Evolutionary conservation across 805 yeast species (phyloP), one percentile per base, ranked within the genome.

Genomic region (Ogataea glucozyma): DNA sequence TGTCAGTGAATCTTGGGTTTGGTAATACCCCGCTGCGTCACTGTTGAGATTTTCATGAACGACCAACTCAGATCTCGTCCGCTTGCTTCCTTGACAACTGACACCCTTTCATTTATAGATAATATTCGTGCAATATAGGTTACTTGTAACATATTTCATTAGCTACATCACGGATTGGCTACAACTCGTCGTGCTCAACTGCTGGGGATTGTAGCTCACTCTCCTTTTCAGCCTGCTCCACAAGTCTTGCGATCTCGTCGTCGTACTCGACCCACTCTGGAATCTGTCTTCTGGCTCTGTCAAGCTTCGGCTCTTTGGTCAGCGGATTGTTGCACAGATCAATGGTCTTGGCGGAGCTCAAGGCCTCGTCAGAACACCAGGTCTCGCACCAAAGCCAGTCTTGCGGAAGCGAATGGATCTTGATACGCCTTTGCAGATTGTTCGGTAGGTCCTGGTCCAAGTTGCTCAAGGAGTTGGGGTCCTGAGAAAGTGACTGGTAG

Each of bases 331-430:
- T 85, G 65, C 96, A 88, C 47, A 88, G 66, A 56, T 88, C 96
- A 48, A 88, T 85, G 9, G 90, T 84, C 59, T 81, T 85, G 2
- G 96, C 96, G 0, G 67, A 65, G 41, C 60, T 60, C 44, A 83
- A 64, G 24, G 78, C 67, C 38, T 74, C 83, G 49, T 81, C 86
- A 22, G 81, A 72, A 61, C 96, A 86, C 96, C 96, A 88, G 0
- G 96, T 88, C 57, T 88, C 96, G 65, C 95, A 88, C 96, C 96
- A 88, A 27, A 87, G 67, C 95, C 95, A 88, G 33, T 86, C 90
- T 52, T 83, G 83, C 3, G 88, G 86, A 32, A 88, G 67, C 7
- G 93, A 82, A 55, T 70, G 76, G 14, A 88, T 88, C 38, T 82
- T 83, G 22, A 91, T 62, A 21, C 64, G 61, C 17, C 70, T 54